Base-by-base conservation (phyloP, 2,329 filamentous ascomycete genomes). In the Trichoderma aggressivum region DNA sequence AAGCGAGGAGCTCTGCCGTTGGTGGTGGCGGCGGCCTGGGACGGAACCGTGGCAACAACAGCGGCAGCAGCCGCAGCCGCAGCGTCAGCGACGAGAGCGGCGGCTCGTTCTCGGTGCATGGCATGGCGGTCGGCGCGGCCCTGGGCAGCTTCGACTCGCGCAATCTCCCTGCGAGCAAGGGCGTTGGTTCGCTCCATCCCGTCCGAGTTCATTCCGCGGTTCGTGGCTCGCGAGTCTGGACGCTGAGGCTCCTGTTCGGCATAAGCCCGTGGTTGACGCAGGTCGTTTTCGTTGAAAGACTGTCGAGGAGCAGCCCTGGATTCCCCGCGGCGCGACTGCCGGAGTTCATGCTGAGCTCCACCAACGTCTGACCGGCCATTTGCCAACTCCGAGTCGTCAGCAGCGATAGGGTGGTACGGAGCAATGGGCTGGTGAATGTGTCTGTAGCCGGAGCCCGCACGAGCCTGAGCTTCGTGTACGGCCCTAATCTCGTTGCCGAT, bases 131-230 rank as follows among this genome's bases (percentile, higher is more conserved):
- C 84, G n/a, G 84, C 83, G 21, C 86, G 85, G 73, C 81, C 79
- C 75, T 88, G 86, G 0, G 82, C 82, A 11, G 83, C 84, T 74
- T 88, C 86, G 63, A 84, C 83, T 3, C 86, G 83, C 1, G 83
- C 82, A 50, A 89, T 84, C 74, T 88, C 86, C 28, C 86, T 84
- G 11, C 82, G 82, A 10, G 87, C 87, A 10, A 87, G 79, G 28
- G 78, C 79, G 72, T 84, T 84, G 18, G 86, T 84, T 55, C 86
- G 82, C 72, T 87, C 84, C 3, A 86, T 65, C 12, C 79, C 77
- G 12, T 77, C 79, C 30, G 60, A 78, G 74, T 75, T 75, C 56
- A 79, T 75, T 1, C 72, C 55, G 30, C 76, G 76, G 64, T 70
- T 74, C 3, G 70, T 43, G 14, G 70, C 70, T 11, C 77, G 77